These are phyloP conservation scores for Penicillium verrucosum DNA, from an alignment of 2,329 filamentous ascomycete genomes.

Conservation along the genomic window DNA sequence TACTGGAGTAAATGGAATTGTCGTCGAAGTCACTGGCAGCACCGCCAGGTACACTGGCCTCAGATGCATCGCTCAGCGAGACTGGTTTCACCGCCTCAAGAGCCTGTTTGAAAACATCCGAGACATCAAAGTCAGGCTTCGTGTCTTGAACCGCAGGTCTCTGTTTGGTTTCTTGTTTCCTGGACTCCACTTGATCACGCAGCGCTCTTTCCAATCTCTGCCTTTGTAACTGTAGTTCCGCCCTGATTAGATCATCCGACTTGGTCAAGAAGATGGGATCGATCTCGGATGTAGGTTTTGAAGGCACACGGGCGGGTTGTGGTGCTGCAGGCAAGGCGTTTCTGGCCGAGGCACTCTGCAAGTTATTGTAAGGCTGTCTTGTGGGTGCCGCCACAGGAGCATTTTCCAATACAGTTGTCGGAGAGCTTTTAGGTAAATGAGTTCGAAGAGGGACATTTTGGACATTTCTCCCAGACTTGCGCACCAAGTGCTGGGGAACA, in stretches of 20 bases:
- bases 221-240: constrained; percentile 75
- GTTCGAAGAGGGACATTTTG: constrained; percentile 32
- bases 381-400: neutral
- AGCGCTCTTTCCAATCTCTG: constrained; percentile 75
- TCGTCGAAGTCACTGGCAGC: constrained; percentile 76
- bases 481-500: constrained; percentile 53
- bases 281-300: constrained; percentile 63
- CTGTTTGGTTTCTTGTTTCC: constrained; percentile 48
- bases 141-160: constrained; percentile 52
- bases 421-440: constrained; percentile 25
- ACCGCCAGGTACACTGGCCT: constrained; percentile 59
- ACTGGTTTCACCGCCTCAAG: constrained; percentile 68
- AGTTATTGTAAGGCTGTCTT: constrained; percentile 20
- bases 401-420: constrained; percentile 13
- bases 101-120: constrained; percentile 69
- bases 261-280: constrained; percentile 83
- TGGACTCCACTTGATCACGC: constrained; percentile 72
- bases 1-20: constrained; percentile 94
- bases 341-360: constrained; percentile 17
- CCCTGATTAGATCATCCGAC: constrained; percentile 76
- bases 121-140: constrained; percentile 65
- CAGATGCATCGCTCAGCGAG: constrained; percentile 52
- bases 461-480: constrained; percentile 37
- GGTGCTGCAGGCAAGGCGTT: constrained; percentile 26
- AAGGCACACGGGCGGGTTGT: constrained; percentile 39